Evolutionary conservation across 495 filamentous ascomycete genomes (phyloP), one percentile per base, ranked within the genome.

Genomic region (Xylaria flabelliformis): DNA sequence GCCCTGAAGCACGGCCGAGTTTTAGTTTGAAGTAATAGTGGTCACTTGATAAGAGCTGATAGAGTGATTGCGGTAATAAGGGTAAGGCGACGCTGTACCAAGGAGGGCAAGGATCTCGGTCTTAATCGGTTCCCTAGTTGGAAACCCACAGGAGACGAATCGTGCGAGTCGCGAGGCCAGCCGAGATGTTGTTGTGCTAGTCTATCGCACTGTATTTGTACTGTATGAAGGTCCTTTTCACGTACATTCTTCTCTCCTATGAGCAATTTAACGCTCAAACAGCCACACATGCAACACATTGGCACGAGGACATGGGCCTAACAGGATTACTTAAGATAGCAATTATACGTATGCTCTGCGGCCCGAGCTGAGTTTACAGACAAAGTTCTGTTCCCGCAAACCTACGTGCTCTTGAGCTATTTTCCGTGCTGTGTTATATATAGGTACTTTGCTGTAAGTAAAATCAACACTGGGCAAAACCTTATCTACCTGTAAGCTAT

Each of bases 241-340:
- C 61, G 34, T 41, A 63, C 61, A 21, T 67, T 26, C 34, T 32
- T 29, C 6, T 41, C n/a, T 67, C 34, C 36, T 24, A 55, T 56
- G 65, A 67, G 65, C 65, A 67, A 67, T 67, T 67, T 56, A 67
- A 56, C 29, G 21, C 34, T 67, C 65, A 67, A 67, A 67, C 65
- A 55, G 65, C 50, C 65, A 67, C 65, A 51, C 44, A 55, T 55
- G 65, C 65, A 51, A 51, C 44, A 29, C 21, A 19, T 41, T 64
- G 61, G 61, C 61, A 64, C 41, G n/a, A 50, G 41, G 41, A 64
- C 41, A 3, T 39, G 26, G 46, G 12, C 46, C 15, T 39, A 53
- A 66, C 64, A 12, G 46, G 13, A 41, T 55, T 56, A 39, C 65
- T 44, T 67, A 67, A 34, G 65, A 56, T 56, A 51, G 26, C n/a